phyloP scores from a whole-genome alignment of 2,329 filamentous ascomycete genomes.

The Phaeomoniella chlamydospora region DNA sequence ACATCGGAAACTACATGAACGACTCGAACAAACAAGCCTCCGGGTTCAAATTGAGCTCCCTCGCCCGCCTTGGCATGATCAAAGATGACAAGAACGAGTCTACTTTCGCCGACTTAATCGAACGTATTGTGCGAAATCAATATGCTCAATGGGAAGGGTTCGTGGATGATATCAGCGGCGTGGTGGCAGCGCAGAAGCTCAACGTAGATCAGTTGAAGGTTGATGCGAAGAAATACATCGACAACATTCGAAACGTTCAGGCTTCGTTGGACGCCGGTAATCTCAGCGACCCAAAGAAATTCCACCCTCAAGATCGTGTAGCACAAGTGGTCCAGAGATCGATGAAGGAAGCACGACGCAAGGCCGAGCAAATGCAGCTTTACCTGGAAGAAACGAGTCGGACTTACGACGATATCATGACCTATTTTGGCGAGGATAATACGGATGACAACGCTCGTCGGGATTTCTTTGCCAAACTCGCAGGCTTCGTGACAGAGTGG shows the following conservation, averaged over 20 bases:
- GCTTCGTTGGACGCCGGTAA: conserved; percentile 85
- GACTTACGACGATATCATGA: conserved; percentile 88
- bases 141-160: conserved; percentile 94
- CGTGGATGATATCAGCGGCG: conserved; percentile 65
- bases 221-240: conserved; percentile 84
- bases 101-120: conserved; percentile 86
- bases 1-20: conserved; percentile 99
- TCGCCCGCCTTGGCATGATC: conserved; percentile 87
- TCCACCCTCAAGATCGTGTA: conserved; percentile 93
- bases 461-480: conserved; percentile 91
- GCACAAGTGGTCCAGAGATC: conserved; percentile 77
- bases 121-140: conserved; percentile 89
- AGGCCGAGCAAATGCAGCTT: conserved; percentile 88
- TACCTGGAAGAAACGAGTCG: conserved; percentile 87
- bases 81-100: conserved; percentile 99
- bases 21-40: conserved; percentile 96
- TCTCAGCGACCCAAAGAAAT: conserved; percentile 89
- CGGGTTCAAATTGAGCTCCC: conserved; percentile 93
- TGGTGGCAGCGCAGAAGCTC: conserved; percentile 70
- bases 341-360: conserved; percentile 94
- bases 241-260: conserved; percentile 89
- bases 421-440: conserved; percentile 90
- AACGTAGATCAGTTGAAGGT: conserved; percentile 83
- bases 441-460: conserved; percentile 81
- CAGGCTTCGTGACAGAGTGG: conserved; percentile 82